These are phyloP conservation scores for Elsinoe necatrix DNA, from an alignment of 2,329 filamentous ascomycete genomes.

Conservation along the genomic window DNA sequence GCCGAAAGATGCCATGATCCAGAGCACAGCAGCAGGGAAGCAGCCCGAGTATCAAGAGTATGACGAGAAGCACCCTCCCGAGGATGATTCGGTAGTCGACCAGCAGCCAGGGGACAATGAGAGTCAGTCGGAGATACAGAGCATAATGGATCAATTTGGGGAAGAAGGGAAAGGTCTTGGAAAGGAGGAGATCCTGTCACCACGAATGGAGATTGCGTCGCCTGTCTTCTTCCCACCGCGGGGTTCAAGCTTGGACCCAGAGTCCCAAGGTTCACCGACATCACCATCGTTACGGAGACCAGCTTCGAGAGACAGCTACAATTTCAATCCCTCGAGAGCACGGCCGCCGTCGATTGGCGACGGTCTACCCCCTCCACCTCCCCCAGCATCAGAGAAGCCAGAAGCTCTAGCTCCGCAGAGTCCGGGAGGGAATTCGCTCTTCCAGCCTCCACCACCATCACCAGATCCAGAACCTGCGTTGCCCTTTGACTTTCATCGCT, in stretches of 20 bases:
- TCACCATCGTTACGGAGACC: slow-evolving; percentile 16
- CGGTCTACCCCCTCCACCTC: slow-evolving; percentile 13
- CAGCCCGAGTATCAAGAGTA: slow-evolving; percentile 20
- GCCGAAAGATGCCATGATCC: slow-evolving; percentile 24
- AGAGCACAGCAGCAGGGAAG: background rate
- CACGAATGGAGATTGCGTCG: slow-evolving; percentile 71
- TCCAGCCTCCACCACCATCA: slow-evolving; percentile 48
- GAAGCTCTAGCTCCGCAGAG: slow-evolving; percentile 5
- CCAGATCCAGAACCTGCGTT: slow-evolving; percentile 64
- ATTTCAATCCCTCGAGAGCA: slow-evolving; percentile 16
- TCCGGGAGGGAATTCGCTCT: slow-evolving; percentile 36
- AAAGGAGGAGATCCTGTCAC: slow-evolving; percentile 85
- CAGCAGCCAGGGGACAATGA: slow-evolving; percentile 23
- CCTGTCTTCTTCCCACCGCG: slow-evolving; percentile 76
- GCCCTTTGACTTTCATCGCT: slow-evolving; percentile 95
- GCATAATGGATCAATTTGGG: slow-evolving; percentile 94
- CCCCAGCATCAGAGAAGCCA: slow-evolving; percentile 13
- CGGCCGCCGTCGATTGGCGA: slow-evolving; percentile 24
- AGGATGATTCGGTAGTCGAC: slow-evolving; percentile 20
- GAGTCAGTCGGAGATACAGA: slow-evolving; percentile 68
- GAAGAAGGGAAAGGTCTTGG: slow-evolving; percentile 52
- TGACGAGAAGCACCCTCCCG: slow-evolving; percentile 26
- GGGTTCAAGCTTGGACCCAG: slow-evolving; percentile 74
- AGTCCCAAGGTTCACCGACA: slow-evolving; percentile 17
- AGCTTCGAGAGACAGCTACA: slow-evolving; percentile 19